These are phyloP conservation scores for Candida nitratophila DNA, from an alignment of 805 yeast species.

Conservation along the genomic window DNA sequence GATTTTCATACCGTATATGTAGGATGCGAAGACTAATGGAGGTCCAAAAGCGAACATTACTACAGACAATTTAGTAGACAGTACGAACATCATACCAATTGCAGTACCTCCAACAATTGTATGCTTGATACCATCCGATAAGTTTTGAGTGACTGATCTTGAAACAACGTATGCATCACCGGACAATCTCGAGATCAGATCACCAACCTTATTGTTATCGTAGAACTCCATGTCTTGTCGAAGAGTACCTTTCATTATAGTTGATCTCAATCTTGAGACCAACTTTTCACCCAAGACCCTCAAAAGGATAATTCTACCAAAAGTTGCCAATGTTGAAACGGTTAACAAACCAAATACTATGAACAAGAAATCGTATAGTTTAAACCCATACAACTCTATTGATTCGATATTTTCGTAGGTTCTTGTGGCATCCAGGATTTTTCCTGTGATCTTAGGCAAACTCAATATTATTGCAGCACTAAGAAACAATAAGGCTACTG, in stretches of 20 bases:
- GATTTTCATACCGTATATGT: constrained; percentile 75
- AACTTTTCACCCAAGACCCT: constrained; percentile 80
- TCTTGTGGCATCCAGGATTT: constrained; percentile 43
- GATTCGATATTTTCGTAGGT: constrained; percentile 19
- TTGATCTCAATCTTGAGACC: constrained; percentile 76
- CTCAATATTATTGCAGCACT: constrained; percentile 46
- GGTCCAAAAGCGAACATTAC: constrained; percentile 78
- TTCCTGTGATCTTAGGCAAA: constrained; percentile 50
- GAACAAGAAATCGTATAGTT: constrained; percentile 52
- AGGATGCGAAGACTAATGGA: constrained; percentile 74
- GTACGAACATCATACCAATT: constrained; percentile 82
- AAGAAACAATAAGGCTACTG: constrained; percentile 35
- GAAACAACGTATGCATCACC: constrained; percentile 89
- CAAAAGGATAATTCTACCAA: constrained; percentile 68
- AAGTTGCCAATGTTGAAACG: constrained; percentile 72
- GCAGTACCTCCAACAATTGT: constrained; percentile 77
- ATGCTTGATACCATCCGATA: constrained; percentile 87
- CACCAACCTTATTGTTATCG: constrained; percentile 89
- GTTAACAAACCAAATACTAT: constrained; percentile 57
- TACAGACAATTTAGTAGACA: constrained; percentile 71
- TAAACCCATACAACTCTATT: constrained; percentile 45
- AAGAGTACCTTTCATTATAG: constrained; percentile 68
- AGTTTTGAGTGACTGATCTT: constrained; percentile 77
- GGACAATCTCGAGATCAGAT: constrained; percentile 78
- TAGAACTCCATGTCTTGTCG: constrained; percentile 86